Evolutionary conservation across 2,329 filamentous ascomycete genomes (phyloP).

Genomic region (Saccharata proteae): DNA sequence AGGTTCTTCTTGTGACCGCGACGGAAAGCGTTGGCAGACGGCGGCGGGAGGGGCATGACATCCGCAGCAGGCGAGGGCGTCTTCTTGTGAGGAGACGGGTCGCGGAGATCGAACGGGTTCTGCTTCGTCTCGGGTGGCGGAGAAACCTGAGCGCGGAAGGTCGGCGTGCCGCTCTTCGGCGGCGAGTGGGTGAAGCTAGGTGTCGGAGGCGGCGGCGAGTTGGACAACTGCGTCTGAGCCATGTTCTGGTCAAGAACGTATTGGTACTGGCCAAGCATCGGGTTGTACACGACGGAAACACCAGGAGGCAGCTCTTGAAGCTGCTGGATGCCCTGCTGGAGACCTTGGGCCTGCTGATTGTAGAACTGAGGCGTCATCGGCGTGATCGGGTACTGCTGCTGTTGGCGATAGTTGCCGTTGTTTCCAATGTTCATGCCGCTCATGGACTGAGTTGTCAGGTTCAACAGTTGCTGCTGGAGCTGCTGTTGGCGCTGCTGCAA

Average conservation of each 20-base stretch:
- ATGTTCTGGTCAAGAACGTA: conserved; percentile 57
- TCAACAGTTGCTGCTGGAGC: conserved; percentile 83
- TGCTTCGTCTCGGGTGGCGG: conserved; percentile 52
- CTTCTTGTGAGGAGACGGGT: conserved; percentile 50
- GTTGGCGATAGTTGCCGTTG: conserved; percentile 15
- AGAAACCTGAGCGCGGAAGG: conserved; percentile 70
- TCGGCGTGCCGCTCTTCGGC: conserved; percentile 33
- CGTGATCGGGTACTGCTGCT: conserved; percentile 38
- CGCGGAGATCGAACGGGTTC: conserved; percentile 44
- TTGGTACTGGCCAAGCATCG: conserved; percentile 69
- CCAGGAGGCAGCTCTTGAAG: conserved; percentile 56
- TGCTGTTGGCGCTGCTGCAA: conserved; percentile 90
- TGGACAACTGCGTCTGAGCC: conserved; percentile 22
- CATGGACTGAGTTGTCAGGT: conserved; percentile 74
- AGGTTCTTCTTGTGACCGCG: conserved; percentile 80
- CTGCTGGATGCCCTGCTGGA: conserved; percentile 40
- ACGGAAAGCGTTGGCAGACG: conserved; percentile 84
- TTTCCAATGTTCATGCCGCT: conserved; percentile 64
- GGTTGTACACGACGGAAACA: conserved; percentile 74
- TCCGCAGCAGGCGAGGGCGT: conserved; percentile 58
- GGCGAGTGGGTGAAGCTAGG: conserved; percentile 24
- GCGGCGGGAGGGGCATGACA: conserved; percentile 65
- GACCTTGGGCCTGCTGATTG: conserved; percentile 52
- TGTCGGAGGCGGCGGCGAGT: conserved; percentile 38
- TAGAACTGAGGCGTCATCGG: conserved; percentile 46